Evolutionary conservation across 306 rosid species (phyloP).

Genomic region (Clitoria ternatea): DNA sequence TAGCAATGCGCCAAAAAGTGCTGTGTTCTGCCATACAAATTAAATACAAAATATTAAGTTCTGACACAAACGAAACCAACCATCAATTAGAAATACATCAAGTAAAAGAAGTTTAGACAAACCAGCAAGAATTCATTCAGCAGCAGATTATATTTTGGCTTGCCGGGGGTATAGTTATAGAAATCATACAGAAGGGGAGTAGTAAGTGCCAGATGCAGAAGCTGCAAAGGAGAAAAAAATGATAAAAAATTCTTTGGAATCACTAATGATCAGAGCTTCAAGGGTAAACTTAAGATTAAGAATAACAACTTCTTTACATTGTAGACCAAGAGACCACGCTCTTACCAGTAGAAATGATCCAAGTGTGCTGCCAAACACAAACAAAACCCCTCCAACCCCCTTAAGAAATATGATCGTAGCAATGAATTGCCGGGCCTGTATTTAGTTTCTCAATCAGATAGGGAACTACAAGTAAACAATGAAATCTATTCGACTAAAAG

Average conservation of each 20-base stretch:
- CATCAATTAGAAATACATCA: not conserved
- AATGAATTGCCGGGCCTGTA: slow-evolving; percentile 57
- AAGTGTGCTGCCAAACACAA: slow-evolving; percentile 55
- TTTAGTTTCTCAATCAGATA: slow-evolving; percentile 13
- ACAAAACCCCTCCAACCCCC: slow-evolving; percentile 72
- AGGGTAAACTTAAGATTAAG: not conserved
- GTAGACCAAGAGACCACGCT: not conserved
- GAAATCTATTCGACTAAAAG: not conserved
- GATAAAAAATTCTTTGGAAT: not conserved
- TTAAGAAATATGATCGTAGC: slow-evolving; percentile 42
- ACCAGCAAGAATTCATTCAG: slow-evolving; percentile 67
- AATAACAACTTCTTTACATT: not conserved
- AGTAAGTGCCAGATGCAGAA: slow-evolving; percentile 46
- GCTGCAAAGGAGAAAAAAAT: slow-evolving; percentile 33
- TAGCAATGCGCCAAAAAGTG: slow-evolving; percentile 74
- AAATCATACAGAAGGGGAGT: slow-evolving; percentile 68
- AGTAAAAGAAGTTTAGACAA: slow-evolving; percentile 24
- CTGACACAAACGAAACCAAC: not conserved
- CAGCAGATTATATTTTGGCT: slow-evolving; percentile 32
- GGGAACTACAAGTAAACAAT: not conserved
- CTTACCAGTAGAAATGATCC: slow-evolving; percentile 72
- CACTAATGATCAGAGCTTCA: not conserved
- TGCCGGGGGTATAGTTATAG: slow-evolving; percentile 51
- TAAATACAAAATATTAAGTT: slow-evolving; percentile 12
- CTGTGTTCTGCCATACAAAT: slow-evolving; percentile 43